These are phyloP conservation scores for Juncus inflexus DNA, from an alignment of 176 grass and related monocot species.

Conservation along the genomic window DNA sequence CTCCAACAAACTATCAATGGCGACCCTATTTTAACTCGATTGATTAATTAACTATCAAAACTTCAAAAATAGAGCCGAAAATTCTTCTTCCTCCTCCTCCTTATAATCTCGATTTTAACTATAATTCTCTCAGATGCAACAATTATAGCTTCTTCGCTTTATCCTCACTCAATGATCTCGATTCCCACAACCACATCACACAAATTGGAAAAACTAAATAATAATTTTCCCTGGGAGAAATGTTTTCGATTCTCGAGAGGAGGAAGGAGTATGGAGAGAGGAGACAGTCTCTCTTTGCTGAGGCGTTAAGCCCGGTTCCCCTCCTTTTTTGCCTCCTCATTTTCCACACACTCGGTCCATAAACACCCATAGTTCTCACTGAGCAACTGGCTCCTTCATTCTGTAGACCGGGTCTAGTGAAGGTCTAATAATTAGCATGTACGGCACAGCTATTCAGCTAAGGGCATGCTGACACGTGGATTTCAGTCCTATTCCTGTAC, in stretches of 20 bases:
- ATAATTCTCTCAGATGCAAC: no score
- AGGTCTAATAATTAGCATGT: background rate
- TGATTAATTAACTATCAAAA: no score
- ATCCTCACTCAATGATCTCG: background rate
- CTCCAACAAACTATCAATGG: background rate
- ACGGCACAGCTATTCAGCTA: background rate
- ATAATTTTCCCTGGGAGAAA: background rate
- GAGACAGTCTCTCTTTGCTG: slow-evolving; percentile 32
- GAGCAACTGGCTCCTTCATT: background rate
- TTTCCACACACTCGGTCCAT: background rate
- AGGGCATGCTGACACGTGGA: background rate
- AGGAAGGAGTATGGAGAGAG: background rate
- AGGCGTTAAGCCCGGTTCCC: slow-evolving; percentile 28
- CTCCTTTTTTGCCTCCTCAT: slow-evolving; percentile 4
- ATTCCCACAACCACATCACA: background rate
- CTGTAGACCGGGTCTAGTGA: background rate
- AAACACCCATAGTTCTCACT: background rate
- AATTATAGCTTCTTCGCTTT: no score
- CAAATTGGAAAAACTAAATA: background rate
- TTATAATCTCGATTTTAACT: no score
- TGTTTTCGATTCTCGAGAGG: slow-evolving; percentile 13
- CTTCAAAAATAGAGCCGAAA: background rate
- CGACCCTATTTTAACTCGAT: slow-evolving; percentile 1
- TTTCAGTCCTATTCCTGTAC: background rate
- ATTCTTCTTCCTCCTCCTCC: background rate